These are phyloP conservation scores for Solanum lycopersicoides DNA, from an alignment of 257 asterid species.

Conservation along the genomic window DNA sequence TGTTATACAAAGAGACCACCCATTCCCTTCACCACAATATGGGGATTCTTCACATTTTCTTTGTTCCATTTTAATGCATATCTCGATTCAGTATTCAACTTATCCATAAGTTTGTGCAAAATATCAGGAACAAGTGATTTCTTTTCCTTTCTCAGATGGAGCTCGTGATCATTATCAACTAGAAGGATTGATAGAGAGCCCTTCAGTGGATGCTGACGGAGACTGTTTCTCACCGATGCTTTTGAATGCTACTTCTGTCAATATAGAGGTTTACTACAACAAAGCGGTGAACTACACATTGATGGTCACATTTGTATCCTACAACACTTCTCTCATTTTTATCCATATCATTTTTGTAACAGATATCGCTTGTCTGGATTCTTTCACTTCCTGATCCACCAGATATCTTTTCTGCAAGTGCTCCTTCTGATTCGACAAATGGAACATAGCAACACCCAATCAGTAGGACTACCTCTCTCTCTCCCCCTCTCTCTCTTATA, in stretches of 20 bases:
- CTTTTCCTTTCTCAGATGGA: constrained; percentile 47
- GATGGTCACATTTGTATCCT: constrained; percentile 99
- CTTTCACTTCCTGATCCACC: constrained; percentile 29
- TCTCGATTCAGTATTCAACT: background rate
- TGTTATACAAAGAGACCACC: background rate
- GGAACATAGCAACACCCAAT: constrained; percentile 97
- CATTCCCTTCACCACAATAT: background rate
- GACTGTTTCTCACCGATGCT: constrained; percentile 96
- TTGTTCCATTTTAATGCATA: background rate
- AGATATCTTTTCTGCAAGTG: constrained; percentile 93
- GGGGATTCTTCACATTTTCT: background rate
- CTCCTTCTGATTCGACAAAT: constrained; percentile 86
- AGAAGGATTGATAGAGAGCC: constrained; percentile 96
- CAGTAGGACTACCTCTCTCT: constrained; percentile 37
- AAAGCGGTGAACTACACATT: constrained; percentile 95
- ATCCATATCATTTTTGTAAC: background rate
- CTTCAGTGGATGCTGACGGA: constrained; percentile 89
- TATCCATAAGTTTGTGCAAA: background rate
- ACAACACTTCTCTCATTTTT: constrained; percentile 1
- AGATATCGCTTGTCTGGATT: constrained; percentile 26
- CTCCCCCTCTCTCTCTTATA: background rate
- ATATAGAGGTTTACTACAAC: constrained; percentile 79
- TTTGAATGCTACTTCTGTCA: constrained; percentile 84
- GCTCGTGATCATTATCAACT: constrained; percentile 66
- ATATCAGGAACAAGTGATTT: background rate